phyloP scores from a whole-genome alignment of 805 yeast species.

The Cyberlindnera mrakii region DNA sequence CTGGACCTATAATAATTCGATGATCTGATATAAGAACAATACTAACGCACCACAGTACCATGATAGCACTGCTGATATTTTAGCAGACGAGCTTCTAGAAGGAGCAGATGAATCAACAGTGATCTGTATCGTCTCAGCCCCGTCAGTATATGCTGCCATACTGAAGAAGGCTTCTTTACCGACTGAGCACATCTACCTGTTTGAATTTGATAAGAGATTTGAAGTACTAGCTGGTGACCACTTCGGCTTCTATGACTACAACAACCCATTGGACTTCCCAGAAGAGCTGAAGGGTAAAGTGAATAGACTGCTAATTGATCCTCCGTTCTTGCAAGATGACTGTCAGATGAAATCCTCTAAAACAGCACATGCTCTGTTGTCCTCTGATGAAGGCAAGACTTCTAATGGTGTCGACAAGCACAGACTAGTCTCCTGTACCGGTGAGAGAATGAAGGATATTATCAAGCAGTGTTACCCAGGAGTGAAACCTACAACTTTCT shows the following conservation, averaged over 20 bases:
- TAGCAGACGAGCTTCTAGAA: slow-evolving; percentile 67
- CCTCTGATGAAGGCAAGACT: slow-evolving; percentile 33
- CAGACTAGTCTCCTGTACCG: slow-evolving; percentile 73
- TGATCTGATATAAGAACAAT: background rate
- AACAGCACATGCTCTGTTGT: slow-evolving; percentile 56
- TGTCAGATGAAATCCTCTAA: slow-evolving; percentile 69
- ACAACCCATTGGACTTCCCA: slow-evolving; percentile 58
- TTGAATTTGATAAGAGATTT: slow-evolving; percentile 79
- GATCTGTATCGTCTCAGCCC: slow-evolving; percentile 79
- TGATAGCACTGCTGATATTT: slow-evolving; percentile 60
- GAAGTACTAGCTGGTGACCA: slow-evolving; percentile 64
- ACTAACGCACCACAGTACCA: slow-evolving; percentile 33
- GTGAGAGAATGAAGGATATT: slow-evolving; percentile 77
- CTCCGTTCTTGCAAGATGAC: slow-evolving; percentile 78
- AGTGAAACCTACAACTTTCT: slow-evolving; percentile 55
- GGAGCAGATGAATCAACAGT: slow-evolving; percentile 71
- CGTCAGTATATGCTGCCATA: slow-evolving; percentile 86
- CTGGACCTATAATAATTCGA: too few species aligned
- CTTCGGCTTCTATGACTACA: slow-evolving; percentile 73
- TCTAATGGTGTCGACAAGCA: slow-evolving; percentile 34
- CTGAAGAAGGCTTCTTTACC: slow-evolving; percentile 50
- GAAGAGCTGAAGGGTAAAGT: slow-evolving; percentile 51
- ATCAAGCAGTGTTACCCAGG: slow-evolving; percentile 60
- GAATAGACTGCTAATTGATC: slow-evolving; percentile 74
- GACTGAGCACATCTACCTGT: slow-evolving; percentile 61